Evolutionary conservation across 345 rosid genomes (phyloP).

Genomic region (Nephelium lappaceum): DNA sequence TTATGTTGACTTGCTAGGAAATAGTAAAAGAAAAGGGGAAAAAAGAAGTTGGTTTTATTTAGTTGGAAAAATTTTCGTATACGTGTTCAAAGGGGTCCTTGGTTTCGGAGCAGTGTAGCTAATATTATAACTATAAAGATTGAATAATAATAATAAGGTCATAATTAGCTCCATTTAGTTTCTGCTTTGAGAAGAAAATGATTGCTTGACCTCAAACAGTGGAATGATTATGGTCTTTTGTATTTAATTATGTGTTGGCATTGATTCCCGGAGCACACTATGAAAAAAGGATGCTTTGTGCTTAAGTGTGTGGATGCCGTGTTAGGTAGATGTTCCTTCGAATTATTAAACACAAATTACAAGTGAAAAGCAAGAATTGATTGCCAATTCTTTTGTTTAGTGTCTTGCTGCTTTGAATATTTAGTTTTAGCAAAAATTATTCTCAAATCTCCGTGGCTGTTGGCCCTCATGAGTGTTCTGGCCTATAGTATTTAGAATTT

Average conservation of each 20-base stretch:
- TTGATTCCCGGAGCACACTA: neutral
- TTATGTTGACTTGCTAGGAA: conserved; percentile 10
- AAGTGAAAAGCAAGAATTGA: neutral
- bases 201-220: neutral
- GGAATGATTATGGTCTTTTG: neutral
- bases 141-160: neutral
- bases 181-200: neutral
- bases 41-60: neutral
- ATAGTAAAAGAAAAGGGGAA: neutral
- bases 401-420: neutral
- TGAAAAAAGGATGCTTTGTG: neutral
- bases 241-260: neutral
- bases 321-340: neutral
- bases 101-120: neutral
- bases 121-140: neutral
- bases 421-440: neutral
- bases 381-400: neutral
- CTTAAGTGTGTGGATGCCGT: neutral
- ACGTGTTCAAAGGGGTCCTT: neutral
- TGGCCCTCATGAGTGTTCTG: neutral
- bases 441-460: neutral
- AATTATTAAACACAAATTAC: neutral
- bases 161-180: neutral
- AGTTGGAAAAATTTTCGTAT: neutral
- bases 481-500: neutral